Percentiles rank a stretch among this genome's conserved stretches.
phyloP scores from a whole-genome alignment of 1,284 basidiomycete species.

The Microbotryum scabiosae region DNA sequence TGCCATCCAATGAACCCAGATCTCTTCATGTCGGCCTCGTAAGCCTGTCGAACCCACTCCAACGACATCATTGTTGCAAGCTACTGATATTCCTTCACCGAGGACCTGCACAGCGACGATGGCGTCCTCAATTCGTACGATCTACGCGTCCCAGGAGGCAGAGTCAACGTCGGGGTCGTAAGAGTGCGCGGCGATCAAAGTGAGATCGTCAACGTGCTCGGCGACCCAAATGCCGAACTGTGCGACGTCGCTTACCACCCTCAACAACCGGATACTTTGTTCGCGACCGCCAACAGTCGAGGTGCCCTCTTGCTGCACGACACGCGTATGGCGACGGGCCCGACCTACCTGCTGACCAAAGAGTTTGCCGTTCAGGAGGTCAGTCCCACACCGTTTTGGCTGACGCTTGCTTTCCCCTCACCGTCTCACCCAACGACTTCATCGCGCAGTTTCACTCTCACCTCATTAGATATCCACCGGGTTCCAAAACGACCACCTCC shows the following conservation, averaged over 20 bases:
- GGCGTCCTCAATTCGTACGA: conserved; percentile 46
- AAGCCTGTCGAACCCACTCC: conserved; percentile 16
- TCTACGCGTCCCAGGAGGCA: background rate
- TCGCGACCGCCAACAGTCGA: conserved; percentile 53
- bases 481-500: conserved; percentile 1
- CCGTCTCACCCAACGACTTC: background rate
- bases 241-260: conserved; percentile 55
- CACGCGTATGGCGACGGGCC: conserved; percentile 54
- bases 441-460: background rate
- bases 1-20: conserved; percentile 51
- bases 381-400: background rate
- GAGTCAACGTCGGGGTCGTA: background rate
- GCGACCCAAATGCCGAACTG: conserved; percentile 9
- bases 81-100: conserved; percentile 2
- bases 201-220: conserved; percentile 1
- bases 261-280: conserved; percentile 53
- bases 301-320: conserved; percentile 60
- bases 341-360: background rate
- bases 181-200: conserved; percentile 2
- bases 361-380: conserved; percentile 14
- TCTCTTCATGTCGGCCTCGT: conserved; percentile 59
- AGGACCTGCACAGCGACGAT: conserved; percentile 51
- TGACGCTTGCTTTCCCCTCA: no score
- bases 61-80: background rate
- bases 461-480: background rate